A percentile compares a stretch with the other conserved stretches of the same genome.
Conservation (phyloP, 768 basidiomycete genomes). For the Calocybe gangraenosa region DNA sequence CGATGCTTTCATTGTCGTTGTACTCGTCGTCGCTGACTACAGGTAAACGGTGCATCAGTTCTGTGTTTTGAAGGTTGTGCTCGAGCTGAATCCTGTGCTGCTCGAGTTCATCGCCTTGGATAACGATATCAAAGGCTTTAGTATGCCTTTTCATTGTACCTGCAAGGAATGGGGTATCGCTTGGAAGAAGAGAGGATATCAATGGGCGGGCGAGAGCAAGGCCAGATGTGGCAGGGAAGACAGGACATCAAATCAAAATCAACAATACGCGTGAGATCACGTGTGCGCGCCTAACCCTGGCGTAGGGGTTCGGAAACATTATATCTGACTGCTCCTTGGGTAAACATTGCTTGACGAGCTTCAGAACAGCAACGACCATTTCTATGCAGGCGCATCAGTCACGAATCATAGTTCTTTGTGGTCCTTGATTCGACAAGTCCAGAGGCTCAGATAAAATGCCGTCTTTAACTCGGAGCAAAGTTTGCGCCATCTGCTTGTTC, state of each 20-base stretch:
- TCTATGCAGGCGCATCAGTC: no score
- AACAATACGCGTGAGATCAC: constrained; percentile 15
- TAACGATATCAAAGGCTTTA: constrained; percentile 40
- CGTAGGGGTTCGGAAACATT: neutral
- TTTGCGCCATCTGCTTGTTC: no score
- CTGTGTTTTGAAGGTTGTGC: constrained; percentile 69
- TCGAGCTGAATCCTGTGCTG: constrained; percentile 75
- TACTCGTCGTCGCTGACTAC: constrained; percentile 39
- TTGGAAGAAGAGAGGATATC: constrained; percentile 2
- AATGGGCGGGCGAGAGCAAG: neutral
- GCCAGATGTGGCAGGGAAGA: neutral
- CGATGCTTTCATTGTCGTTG: constrained; percentile 48
- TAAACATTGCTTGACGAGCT: no score
- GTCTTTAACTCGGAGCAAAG: no score
- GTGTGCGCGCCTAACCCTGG: constrained; percentile 11
- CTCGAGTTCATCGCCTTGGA: constrained; percentile 72
- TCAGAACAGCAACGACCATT: no score
- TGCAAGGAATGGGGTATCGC: constrained; percentile 22
- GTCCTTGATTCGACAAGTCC: no score
- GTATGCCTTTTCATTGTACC: constrained; percentile 32
- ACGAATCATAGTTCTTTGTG: no score
- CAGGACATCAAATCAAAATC: constrained; percentile 5
- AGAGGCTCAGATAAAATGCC: no score
- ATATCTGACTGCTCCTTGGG: no score
- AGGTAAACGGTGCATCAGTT: constrained; percentile 68